phyloP scores from a whole-genome alignment of 306 rosid species.

The Prunus campanulata region DNA sequence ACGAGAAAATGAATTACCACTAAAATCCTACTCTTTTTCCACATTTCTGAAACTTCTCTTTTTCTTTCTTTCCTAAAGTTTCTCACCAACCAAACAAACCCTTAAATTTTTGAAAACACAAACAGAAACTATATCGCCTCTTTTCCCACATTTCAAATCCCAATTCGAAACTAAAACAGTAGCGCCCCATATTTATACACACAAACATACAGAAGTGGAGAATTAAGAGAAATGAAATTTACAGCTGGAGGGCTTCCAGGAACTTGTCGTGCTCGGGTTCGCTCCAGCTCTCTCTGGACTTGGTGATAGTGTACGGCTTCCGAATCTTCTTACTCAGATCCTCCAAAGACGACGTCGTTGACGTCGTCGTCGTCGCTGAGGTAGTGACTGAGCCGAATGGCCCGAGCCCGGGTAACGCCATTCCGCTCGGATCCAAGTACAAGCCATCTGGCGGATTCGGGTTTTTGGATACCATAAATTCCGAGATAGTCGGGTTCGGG shows the following conservation, averaged over 20 bases:
- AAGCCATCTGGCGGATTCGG: constrained; percentile 63
- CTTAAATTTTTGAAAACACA: background rate
- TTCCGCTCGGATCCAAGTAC: constrained; percentile 56
- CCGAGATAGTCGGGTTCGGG: background rate
- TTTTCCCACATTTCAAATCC: background rate
- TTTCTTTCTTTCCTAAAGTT: background rate
- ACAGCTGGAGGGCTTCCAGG: constrained; percentile 96
- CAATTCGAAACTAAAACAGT: background rate
- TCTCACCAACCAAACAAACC: background rate
- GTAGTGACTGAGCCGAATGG: constrained; percentile 42
- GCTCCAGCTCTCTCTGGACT: constrained; percentile 98
- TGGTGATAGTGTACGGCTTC: constrained; percentile 90
- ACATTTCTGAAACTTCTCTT: background rate
- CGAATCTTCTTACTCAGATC: constrained; percentile 75
- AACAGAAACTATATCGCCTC: background rate
- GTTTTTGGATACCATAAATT: constrained; percentile 62
- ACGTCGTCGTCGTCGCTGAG: constrained; percentile 27
- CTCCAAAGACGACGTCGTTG: constrained; percentile 46
- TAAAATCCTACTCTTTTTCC: background rate
- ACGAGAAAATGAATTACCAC: background rate
- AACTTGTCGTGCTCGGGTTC: constrained; percentile 98
- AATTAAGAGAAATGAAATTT: constrained; percentile 19
- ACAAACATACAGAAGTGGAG: background rate
- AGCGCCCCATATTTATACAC: background rate
- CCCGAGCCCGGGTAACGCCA: constrained; percentile 58